phyloP scores from a whole-genome alignment of 768 basidiomycete species.

The Amanita rubescens region DNA sequence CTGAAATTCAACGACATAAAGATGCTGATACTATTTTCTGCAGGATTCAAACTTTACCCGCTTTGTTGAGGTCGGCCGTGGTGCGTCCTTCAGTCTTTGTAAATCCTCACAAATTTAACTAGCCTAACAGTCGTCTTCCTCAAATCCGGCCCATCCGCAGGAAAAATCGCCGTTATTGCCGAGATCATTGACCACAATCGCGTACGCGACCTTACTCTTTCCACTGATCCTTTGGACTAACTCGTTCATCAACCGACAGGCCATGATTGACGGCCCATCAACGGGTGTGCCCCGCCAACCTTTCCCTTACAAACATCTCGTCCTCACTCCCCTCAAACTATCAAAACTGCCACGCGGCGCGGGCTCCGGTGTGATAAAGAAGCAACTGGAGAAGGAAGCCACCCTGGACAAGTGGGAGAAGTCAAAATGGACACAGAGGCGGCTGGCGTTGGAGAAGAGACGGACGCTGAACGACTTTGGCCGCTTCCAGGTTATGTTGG shows the following conservation, averaged over 20 bases:
- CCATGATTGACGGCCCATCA: slow-evolving; percentile 90
- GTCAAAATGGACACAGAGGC: slow-evolving; percentile 84
- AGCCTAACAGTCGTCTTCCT: slow-evolving; percentile 77
- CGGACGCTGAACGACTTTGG: slow-evolving; percentile 84
- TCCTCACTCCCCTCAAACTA: slow-evolving; percentile 81
- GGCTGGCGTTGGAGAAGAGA: slow-evolving; percentile 65
- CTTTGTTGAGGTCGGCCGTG: slow-evolving; percentile 97
- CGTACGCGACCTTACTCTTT: slow-evolving; percentile 50
- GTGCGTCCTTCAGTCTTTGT: slow-evolving; percentile 32
- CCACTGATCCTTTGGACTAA: neutral
- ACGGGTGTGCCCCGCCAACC: slow-evolving; percentile 90
- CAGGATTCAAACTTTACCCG: slow-evolving; percentile 89
- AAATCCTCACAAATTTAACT: neutral
- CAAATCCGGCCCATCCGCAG: slow-evolving; percentile 76
- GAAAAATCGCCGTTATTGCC: slow-evolving; percentile 90
- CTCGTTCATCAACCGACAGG: slow-evolving; percentile 39
- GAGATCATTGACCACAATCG: slow-evolving; percentile 99
- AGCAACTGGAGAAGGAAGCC: slow-evolving; percentile 81
- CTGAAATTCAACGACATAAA: slow-evolving; percentile 12
- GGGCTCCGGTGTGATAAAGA: slow-evolving; percentile 74
- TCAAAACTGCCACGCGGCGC: slow-evolving; percentile 83
- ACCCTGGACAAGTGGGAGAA: slow-evolving; percentile 84
- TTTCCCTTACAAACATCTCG: slow-evolving; percentile 87
- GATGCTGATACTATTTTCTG: neutral
- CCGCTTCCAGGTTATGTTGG: slow-evolving; percentile 80